Conservation (phyloP, 768 basidiomycete species). For the Boletus rubroflammeus region DNA sequence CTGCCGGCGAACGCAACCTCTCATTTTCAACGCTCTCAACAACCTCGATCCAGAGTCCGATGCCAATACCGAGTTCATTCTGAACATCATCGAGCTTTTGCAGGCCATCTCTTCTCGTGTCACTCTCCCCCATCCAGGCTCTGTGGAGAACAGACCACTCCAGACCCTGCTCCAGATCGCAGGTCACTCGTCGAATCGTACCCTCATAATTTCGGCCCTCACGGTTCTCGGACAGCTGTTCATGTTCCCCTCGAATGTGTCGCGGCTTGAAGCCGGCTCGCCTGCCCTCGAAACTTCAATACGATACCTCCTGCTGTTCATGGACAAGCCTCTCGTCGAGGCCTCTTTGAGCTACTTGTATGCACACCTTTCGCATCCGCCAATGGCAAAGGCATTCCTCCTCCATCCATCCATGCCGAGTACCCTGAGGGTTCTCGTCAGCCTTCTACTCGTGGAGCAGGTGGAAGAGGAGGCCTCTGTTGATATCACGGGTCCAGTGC, state of each 20-base stretch:
- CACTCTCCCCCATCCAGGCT: slow-evolving; percentile 35
- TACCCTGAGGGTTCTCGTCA: slow-evolving; percentile 64
- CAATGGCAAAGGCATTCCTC: slow-evolving; percentile 76
- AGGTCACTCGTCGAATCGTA: slow-evolving; percentile 62
- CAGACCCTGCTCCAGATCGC: slow-evolving; percentile 53
- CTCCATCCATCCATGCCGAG: slow-evolving; percentile 67
- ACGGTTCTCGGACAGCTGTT: slow-evolving; percentile 59
- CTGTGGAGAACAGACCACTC: slow-evolving; percentile 48
- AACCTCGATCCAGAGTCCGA: slow-evolving; percentile 60
- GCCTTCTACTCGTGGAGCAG: slow-evolving; percentile 67
- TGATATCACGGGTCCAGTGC: slow-evolving; percentile 57
- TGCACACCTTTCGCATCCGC: slow-evolving; percentile 66
- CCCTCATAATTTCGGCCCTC: slow-evolving; percentile 67
- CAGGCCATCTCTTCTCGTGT: slow-evolving; percentile 53
- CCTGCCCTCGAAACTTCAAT: slow-evolving; percentile 61
- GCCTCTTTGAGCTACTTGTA: slow-evolving; percentile 74
- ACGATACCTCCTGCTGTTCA: slow-evolving; percentile 68
- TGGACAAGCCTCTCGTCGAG: slow-evolving; percentile 67
- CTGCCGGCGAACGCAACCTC: slow-evolving; percentile 58
- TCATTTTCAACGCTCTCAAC: slow-evolving; percentile 64
- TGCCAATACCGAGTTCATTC: slow-evolving; percentile 66
- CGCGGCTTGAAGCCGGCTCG: slow-evolving; percentile 51
- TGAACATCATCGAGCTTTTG: slow-evolving; percentile 69
- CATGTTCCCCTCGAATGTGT: slow-evolving; percentile 54
- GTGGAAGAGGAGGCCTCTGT: slow-evolving; percentile 61